Percentiles rank a stretch among this genome's conserved stretches.
phyloP scores from a whole-genome alignment of 306 rosid genomes.

The Myrica gale region DNA sequence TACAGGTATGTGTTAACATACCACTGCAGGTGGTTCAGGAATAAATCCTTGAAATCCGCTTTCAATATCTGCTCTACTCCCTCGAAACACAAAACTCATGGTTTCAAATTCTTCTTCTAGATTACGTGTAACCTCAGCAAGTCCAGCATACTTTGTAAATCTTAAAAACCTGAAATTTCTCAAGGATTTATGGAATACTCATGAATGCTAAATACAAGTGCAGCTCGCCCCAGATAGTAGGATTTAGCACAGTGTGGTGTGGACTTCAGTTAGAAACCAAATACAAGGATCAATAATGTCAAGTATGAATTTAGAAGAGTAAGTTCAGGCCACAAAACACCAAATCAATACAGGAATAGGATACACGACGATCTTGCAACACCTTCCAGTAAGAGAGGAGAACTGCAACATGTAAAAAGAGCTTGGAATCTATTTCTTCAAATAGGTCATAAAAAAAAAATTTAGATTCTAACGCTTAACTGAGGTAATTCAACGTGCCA shows the following conservation, averaged over 20 bases:
- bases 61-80: slow-evolving; percentile 68
- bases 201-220: neutral
- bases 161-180: neutral
- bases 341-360: neutral
- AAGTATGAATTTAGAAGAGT: neutral
- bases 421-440: neutral
- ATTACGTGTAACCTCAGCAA: neutral
- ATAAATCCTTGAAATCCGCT: slow-evolving; percentile 59
- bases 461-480: neutral
- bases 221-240: neutral
- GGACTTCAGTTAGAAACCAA: neutral
- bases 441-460: neutral
- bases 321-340: neutral
- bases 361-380: neutral
- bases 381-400: neutral
- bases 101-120: slow-evolving; percentile 15
- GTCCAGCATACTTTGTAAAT: neutral
- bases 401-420: neutral
- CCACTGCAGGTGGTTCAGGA: slow-evolving; percentile 48
- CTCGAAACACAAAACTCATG: slow-evolving; percentile 73
- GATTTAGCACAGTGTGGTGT: neutral
- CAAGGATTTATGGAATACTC: neutral
- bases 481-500: neutral
- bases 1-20: slow-evolving; percentile 16
- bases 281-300: neutral